These are phyloP conservation scores for Camptophora hylomeconis DNA, from an alignment of 2,329 filamentous ascomycete genomes.

Conservation along the genomic window DNA sequence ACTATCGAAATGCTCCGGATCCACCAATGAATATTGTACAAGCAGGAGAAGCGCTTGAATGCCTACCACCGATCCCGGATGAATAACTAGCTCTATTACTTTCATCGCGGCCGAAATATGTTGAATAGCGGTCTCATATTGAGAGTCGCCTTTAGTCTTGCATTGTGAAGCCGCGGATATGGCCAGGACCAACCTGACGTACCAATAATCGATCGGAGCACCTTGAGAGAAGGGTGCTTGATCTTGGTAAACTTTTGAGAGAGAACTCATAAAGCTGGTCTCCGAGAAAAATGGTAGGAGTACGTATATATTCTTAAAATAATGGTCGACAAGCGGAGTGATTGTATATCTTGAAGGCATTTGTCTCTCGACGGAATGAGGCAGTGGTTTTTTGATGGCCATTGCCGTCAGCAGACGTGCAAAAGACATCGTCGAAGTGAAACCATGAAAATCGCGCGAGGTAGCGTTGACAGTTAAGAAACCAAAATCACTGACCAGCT, in stretches of 20 bases:
- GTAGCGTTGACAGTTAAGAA: slow-evolving; percentile 92
- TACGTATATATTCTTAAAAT: slow-evolving; percentile 68
- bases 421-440: slow-evolving; percentile 82
- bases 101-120: slow-evolving; percentile 56
- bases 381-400: slow-evolving; percentile 59
- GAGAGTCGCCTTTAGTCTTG: slow-evolving; percentile 48
- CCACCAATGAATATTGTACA: slow-evolving; percentile 78
- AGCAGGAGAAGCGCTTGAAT: slow-evolving; percentile 80
- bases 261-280: slow-evolving; percentile 59
- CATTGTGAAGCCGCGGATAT: slow-evolving; percentile 67
- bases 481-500: slow-evolving; percentile 85
- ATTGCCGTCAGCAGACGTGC: slow-evolving; percentile 78
- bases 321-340: slow-evolving; percentile 62
- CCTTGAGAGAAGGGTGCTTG: slow-evolving; percentile 6
- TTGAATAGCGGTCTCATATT: slow-evolving; percentile 46
- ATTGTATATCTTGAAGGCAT: slow-evolving; percentile 61
- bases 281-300: slow-evolving; percentile 76
- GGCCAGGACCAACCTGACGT: slow-evolving; percentile 78
- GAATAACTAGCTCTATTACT: slow-evolving; percentile 69
- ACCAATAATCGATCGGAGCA: slow-evolving; percentile 64
- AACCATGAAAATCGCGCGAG: slow-evolving; percentile 82
- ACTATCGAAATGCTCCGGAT: slow-evolving; percentile 81
- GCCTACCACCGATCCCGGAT: slow-evolving; percentile 70
- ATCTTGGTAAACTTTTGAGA: slow-evolving; percentile 70
- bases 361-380: slow-evolving; percentile 42